phyloP scores from a whole-genome alignment of 257 asterid genomes.

The Solanum neorickii region DNA sequence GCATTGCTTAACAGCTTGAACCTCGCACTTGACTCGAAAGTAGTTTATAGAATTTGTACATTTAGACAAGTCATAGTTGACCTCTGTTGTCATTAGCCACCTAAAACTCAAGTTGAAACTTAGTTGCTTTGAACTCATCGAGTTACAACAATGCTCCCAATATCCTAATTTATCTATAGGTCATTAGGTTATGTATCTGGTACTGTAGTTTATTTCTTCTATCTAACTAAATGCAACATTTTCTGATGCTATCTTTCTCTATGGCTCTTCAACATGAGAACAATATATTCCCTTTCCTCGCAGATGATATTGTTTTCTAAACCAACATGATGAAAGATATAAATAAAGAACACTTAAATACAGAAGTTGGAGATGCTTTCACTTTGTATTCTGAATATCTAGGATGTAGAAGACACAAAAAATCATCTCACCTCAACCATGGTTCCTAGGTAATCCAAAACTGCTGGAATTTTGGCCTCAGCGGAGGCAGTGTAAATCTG shows the following conservation, averaged over 20 bases:
- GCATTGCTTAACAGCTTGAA: not conserved
- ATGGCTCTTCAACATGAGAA: not conserved
- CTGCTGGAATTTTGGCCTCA: conserved; percentile 86
- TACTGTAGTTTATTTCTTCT: not conserved
- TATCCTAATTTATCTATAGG: not conserved
- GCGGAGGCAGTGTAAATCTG: conserved; percentile 79
- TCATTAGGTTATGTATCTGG: not conserved
- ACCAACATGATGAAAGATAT: not conserved
- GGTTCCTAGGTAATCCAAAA: conserved; percentile 85
- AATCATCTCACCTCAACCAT: conserved; percentile 52
- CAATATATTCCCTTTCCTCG: not conserved
- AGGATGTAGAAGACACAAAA: not conserved
- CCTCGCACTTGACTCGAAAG: not conserved
- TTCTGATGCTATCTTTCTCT: not conserved
- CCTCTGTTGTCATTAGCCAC: not conserved
- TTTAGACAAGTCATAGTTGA: not conserved
- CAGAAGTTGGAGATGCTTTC: not conserved
- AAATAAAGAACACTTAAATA: not conserved
- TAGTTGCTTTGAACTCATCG: not conserved
- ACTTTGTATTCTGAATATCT: not conserved
- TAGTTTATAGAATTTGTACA: not conserved
- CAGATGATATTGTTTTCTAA: not conserved
- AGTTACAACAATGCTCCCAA: not conserved
- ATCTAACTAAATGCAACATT: not conserved
- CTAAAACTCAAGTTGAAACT: not conserved